Percentiles rank a stretch among this genome's conserved stretches.
Evolutionary conservation across 202 grass and related monocot genomes (phyloP).

Genomic region (Schoenoplectus tabernaemontani): DNA sequence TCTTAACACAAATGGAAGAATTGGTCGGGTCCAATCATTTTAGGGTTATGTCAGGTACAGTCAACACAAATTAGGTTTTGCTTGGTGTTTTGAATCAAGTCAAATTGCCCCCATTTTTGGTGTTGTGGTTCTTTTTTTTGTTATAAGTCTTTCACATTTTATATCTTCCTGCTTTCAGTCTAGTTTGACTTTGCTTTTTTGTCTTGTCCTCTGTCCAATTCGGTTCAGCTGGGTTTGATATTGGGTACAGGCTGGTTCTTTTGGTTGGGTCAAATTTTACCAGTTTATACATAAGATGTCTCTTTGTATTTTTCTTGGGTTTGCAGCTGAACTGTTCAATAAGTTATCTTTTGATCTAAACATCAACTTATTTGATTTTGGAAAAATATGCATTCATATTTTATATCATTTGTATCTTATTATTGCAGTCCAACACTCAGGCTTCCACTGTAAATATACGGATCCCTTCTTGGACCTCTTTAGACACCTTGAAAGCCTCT

Average conservation of each 20-base stretch:
- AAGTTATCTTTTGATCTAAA: neutral
- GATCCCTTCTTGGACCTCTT: conserved; percentile 72
- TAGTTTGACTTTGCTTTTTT: neutral
- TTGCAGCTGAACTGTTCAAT: neutral
- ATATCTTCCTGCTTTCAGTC: neutral
- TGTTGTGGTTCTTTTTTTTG: neutral
- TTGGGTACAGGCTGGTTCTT: neutral
- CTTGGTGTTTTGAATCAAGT: neutral
- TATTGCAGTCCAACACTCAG: conserved; percentile 36
- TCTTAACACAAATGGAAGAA: neutral
- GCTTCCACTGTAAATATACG: conserved; percentile 53
- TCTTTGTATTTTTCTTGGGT: neutral
- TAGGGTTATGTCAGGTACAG: neutral
- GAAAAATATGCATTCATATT: neutral
- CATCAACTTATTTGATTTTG: neutral
- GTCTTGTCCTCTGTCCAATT: neutral
- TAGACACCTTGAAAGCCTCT: conserved; percentile 38
- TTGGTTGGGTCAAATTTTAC: neutral
- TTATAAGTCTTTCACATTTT: neutral
- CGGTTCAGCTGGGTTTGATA: neutral
- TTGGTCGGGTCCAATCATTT: neutral
- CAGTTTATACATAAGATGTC: neutral
- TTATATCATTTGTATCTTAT: neutral
- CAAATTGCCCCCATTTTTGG: neutral
- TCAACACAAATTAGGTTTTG: neutral